A percentile compares a stretch with the other conserved stretches of the same genome.
Evolutionary conservation across 768 basidiomycete genomes (phyloP).

Genomic region (Kwoniella sp.): DNA sequence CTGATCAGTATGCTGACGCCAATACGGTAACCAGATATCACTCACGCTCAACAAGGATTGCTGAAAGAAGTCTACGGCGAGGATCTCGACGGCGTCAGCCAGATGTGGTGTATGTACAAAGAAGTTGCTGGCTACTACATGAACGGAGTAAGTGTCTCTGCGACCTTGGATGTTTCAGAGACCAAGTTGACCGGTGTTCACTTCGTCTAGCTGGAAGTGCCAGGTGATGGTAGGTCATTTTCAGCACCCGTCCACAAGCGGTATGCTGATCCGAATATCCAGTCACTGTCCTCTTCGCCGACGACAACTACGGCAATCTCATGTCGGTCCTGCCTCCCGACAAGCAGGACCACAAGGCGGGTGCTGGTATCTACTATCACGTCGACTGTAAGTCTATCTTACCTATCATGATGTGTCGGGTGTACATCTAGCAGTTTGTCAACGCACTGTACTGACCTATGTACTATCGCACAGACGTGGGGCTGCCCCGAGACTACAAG

Average conservation of each 20-base stretch:
- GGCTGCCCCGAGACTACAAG: constrained; percentile 68
- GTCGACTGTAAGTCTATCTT: constrained; percentile 55
- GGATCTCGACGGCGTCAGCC: constrained; percentile 60
- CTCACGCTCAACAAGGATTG: constrained; percentile 66
- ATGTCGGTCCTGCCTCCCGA: constrained; percentile 64
- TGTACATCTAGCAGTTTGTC: too few relatives aligned
- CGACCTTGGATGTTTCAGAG: neutral
- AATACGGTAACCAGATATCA: constrained; percentile 57
- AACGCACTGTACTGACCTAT: too few relatives aligned
- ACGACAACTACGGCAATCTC: constrained; percentile 77
- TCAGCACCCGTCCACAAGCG: neutral
- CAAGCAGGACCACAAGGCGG: constrained; percentile 64
- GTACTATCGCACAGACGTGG: constrained; percentile 60
- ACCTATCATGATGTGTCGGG: neutral
- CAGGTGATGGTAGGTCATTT: constrained; percentile 28
- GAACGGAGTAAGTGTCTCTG: constrained; percentile 32
- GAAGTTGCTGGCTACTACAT: constrained; percentile 70
- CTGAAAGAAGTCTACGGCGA: constrained; percentile 62
- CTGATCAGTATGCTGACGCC: neutral
- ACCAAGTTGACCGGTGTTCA: neutral
- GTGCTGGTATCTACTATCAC: constrained; percentile 74
- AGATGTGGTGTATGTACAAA: constrained; percentile 65
- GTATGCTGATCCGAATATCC: neutral
- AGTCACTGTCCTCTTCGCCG: constrained; percentile 57
- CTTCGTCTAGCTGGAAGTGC: constrained; percentile 37